These are phyloP conservation scores for Astragalus membranaceus DNA, from an alignment of 306 rosid species.

Conservation along the genomic window DNA sequence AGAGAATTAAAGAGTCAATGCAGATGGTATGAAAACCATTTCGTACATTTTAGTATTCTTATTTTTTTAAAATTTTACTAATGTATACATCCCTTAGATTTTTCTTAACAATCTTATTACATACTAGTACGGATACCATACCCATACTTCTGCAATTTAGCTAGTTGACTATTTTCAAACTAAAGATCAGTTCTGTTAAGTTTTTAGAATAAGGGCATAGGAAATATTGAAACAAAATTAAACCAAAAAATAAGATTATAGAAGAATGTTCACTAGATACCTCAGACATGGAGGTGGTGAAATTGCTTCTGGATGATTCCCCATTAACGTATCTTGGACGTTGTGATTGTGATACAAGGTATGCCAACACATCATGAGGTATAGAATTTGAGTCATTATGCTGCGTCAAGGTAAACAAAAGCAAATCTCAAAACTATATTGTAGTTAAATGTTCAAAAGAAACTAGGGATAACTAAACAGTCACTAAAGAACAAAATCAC, in stretches of 20 bases:
- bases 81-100: neutral
- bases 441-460: neutral
- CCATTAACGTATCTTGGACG: conserved; percentile 28
- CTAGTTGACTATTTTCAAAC: neutral
- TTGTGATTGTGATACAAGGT: conserved; percentile 29
- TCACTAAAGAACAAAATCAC: neutral
- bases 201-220: neutral
- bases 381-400: conserved; percentile 24
- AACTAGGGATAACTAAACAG: neutral
- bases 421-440: neutral
- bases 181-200: neutral
- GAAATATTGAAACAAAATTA: neutral
- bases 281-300: conserved; percentile 31
- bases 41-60: neutral
- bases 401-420: conserved; percentile 20
- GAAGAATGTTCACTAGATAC: conserved; percentile 24
- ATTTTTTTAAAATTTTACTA: neutral
- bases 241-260: neutral
- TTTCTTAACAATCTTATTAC: neutral
- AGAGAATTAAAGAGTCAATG: neutral
- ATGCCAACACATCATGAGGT: conserved; percentile 27
- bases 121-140: neutral
- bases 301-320: conserved; percentile 26
- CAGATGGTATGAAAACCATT: neutral
- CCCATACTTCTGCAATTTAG: neutral